Evolutionary conservation across 2,329 filamentous ascomycete genomes (phyloP), one percentile per base, ranked within the genome.

Genomic region (Lasiodiplodia hormozganensis): DNA sequence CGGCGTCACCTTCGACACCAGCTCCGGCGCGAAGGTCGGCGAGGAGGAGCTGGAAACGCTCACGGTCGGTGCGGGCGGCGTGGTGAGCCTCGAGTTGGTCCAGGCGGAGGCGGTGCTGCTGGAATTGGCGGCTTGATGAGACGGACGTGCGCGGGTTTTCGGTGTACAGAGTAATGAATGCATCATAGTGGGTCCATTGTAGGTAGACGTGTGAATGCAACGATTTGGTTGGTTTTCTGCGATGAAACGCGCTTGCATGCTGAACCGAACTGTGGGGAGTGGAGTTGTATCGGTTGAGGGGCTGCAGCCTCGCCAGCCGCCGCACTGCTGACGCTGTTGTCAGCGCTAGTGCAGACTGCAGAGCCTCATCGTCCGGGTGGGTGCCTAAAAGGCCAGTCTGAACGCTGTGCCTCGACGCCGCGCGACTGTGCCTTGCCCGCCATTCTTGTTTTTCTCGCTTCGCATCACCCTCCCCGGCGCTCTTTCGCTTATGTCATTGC

Each of bases 101-200:
- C 56, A 36, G 43, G 66, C 66, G 47, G 54, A 68, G 47, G 66
- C 66, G 14, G 56, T 68, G 57, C 56, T 68, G 66, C 10, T 68
- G 34, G 56, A 68, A 49, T 11, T 68, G 54, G 54, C 38, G 16
- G 53, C 11, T 14, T 31, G 36, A 28, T 21, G 56, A n/a, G 36
- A 1, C n/a, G 38, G 38, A 40, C 12, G 43, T 18, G 18, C 7
- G 18, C n/a, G 14, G 40, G 40, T 31, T 62, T 62, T 49, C 28
- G 28, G 28, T 28, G 28, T 28, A 28, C 28, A 28, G 28, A 28
- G 28, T 28, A 28, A 10, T 47, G 40, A 28, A 10, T 47, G 40
- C 18, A n/a, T 47, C 8, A n/a, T n/a, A 21, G 43, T 47, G 43
- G 43, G 43, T n/a, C 43, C 6, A 6, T 8, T 3, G 7, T 47